Conservation (phyloP, 2,329 filamentous ascomycete species). For the Trichocomaceae sp. region DNA sequence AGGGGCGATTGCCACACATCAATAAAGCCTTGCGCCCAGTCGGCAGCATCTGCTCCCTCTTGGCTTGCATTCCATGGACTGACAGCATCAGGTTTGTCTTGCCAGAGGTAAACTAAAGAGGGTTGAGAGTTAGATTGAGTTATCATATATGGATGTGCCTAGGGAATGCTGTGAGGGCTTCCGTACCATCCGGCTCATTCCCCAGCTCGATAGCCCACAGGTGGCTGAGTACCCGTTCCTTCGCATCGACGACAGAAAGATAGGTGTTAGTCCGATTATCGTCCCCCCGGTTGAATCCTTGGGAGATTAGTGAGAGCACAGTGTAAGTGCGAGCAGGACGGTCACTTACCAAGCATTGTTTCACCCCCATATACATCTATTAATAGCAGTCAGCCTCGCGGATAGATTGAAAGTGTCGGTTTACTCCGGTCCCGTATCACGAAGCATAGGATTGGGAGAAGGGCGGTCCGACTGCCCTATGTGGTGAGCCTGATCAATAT, state of each 20-base stretch:
- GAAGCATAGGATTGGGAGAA: too few species aligned
- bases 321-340: neutral
- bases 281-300: neutral
- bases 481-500: too few species aligned
- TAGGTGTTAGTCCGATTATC: neutral
- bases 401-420: neutral
- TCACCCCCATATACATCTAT: neutral
- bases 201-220: neutral
- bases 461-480: too few species aligned
- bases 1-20: neutral
- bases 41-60: constrained; percentile 2
- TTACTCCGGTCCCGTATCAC: too few species aligned
- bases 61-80: constrained; percentile 2
- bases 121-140: neutral
- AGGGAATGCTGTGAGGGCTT: neutral
- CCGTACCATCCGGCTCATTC: constrained; percentile 1
- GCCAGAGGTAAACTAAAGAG: neutral
- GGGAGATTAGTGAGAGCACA: neutral
- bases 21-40: constrained; percentile 4
- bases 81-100: neutral
- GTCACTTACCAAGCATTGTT: neutral
- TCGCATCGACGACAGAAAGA: neutral
- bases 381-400: neutral
- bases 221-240: neutral
- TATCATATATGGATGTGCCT: neutral